These are phyloP conservation scores for Malus hybrid DNA, from an alignment of 331 rosid genomes.

Conservation along the genomic window DNA sequence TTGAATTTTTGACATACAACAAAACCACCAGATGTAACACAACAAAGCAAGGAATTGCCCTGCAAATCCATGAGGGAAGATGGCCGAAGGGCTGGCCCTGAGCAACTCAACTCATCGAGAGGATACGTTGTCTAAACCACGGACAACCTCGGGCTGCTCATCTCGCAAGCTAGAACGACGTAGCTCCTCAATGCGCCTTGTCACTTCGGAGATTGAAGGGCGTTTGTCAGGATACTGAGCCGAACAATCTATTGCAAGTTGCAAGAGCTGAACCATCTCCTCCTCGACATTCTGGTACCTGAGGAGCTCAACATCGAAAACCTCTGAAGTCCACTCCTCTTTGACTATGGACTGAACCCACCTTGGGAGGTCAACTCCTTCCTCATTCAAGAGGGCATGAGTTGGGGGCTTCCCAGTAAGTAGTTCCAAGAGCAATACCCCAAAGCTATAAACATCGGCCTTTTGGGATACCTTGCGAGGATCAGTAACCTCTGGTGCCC, in stretches of 20 bases:
- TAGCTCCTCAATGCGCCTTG: slow-evolving; percentile 61
- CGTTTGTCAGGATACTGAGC: slow-evolving; percentile 84
- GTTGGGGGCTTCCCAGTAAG: slow-evolving; percentile 93
- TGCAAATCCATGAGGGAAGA: slow-evolving; percentile 13
- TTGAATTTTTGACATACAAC: slow-evolving; percentile 30
- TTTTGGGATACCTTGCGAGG: slow-evolving; percentile 83
- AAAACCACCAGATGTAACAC: slow-evolving; percentile 40
- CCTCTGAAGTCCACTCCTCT: slow-evolving; percentile 94
- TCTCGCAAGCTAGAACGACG: slow-evolving; percentile 40
- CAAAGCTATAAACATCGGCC: slow-evolving; percentile 92
- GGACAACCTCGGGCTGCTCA: slow-evolving; percentile 44
- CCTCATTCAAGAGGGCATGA: slow-evolving; percentile 73
- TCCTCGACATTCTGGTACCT: slow-evolving; percentile 76
- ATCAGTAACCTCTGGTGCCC: slow-evolving; percentile 94
- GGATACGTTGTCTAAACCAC: slow-evolving; percentile 28
- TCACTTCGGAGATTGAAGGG: slow-evolving; percentile 68
- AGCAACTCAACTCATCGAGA: slow-evolving; percentile 34
- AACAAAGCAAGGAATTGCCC: slow-evolving; percentile 27
- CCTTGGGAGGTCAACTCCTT: slow-evolving; percentile 92
- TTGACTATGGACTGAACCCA: slow-evolving; percentile 94
- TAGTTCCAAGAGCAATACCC: slow-evolving; percentile 83
- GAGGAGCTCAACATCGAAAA: slow-evolving; percentile 83
- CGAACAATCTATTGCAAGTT: slow-evolving; percentile 88
- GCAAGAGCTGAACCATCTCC: slow-evolving; percentile 92
- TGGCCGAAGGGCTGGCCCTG: not conserved